Evolutionary conservation across 495 filamentous ascomycete species (phyloP).

Genomic region (Aspergillus taichungensis): DNA sequence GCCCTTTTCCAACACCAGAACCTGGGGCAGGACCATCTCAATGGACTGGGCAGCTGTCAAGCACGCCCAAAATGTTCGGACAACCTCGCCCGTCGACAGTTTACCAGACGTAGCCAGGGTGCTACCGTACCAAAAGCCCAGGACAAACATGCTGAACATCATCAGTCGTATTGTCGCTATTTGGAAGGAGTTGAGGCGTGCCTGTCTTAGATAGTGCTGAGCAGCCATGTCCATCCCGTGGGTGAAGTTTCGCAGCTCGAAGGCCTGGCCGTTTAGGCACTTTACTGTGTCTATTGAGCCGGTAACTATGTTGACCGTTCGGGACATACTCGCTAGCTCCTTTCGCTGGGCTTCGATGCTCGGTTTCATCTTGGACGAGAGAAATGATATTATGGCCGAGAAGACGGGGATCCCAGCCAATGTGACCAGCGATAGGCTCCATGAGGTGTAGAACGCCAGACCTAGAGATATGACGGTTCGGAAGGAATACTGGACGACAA

Average conservation of each 20-base stretch:
- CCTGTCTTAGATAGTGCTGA: conserved; percentile 57
- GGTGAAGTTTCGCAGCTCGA: conserved; percentile 59
- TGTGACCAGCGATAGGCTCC: conserved; percentile 78
- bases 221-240: conserved; percentile 50
- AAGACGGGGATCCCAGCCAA: conserved; percentile 66
- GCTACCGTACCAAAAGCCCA: conserved; percentile 87
- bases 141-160: conserved; percentile 73
- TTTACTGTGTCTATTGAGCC: conserved; percentile 80
- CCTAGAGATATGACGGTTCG: conserved; percentile 53
- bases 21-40: conserved; percentile 62
- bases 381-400: conserved; percentile 44
- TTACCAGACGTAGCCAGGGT: conserved; percentile 48
- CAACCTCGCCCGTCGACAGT: conserved; percentile 56
- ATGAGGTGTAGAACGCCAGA: conserved; percentile 70
- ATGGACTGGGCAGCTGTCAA: conserved; percentile 67
- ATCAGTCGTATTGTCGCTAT: conserved; percentile 64
- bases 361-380: conserved; percentile 52
- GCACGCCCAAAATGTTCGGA: conserved; percentile 80
- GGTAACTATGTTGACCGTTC: conserved; percentile 59
- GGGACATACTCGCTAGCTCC: conserved; percentile 62
- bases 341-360: conserved; percentile 60
- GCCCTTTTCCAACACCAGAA: conserved; percentile 70
- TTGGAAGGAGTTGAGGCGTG: conserved; percentile 57
- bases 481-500: conserved; percentile 51
- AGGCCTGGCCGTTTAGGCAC: conserved; percentile 66